Evolutionary conservation across 2,329 filamentous ascomycete genomes (phyloP), one percentile per base, ranked within the genome.

Genomic region (Aspergillus phoenicis): DNA sequence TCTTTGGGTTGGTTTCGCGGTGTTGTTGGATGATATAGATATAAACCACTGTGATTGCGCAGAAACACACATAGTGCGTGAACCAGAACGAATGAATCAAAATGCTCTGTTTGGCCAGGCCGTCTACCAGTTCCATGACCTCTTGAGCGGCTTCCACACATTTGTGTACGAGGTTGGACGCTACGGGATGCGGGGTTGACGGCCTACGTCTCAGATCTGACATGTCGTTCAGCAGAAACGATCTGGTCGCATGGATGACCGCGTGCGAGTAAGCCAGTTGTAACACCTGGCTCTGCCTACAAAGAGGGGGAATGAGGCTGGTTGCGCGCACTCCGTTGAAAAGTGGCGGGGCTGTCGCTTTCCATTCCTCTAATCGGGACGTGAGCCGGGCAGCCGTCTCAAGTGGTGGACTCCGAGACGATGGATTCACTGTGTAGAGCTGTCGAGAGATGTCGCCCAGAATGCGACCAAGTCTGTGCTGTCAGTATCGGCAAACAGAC

Each of bases 391-490:
- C 66, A 30, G 73, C 74, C 8, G 70, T 71, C 55, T 75, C 73
- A 2, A 76, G 63, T 0, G 74, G 70, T 1, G 72, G 69, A 48
- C 71, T 68, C 24, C 68, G 68, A 13, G 69, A 70, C 13, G 65
- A 63, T 10, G 73, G 67, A 24, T 72, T 75, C 17, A 76, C 71
- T 1, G 75, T 75, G 55, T 77, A 77, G 55, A 78, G 70, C 73
- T 82, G 49, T 72, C 81, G 67, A 79, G 84, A 66, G 73, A 82
- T 56, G 80, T 78, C 41, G 78, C 72, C 39, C 75, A 81, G 58
- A n/a, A 85, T 80, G 55, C 83, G 79, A 30, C 83, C 84, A 11
- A 85, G 82, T 33, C 78, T 76, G 53, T 30, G 49, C 41, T 53
- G 52, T 58, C 30, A 62, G 49, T 49, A 4, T 15, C 17, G 36